Percentiles rank a stretch among this genome's conserved stretches.
These are phyloP conservation scores for Ophiostoma piceae DNA, from an alignment of 2,329 filamentous ascomycete genomes.

Conservation along the genomic window DNA sequence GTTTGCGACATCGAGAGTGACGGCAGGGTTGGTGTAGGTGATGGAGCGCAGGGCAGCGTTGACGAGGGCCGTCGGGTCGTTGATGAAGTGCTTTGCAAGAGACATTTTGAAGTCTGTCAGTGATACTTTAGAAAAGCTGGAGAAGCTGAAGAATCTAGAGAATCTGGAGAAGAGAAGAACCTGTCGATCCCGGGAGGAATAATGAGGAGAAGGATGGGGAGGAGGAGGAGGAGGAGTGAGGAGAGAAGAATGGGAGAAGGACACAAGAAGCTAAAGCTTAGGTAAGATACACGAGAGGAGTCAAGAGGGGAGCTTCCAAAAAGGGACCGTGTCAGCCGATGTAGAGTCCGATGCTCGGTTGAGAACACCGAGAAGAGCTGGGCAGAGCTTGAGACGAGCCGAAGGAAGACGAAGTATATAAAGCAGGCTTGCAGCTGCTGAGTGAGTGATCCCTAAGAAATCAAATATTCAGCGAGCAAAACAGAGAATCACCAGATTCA, in stretches of 20 bases:
- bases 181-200: neutral
- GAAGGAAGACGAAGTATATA: neutral
- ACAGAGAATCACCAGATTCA: neutral
- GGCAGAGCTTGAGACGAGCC: neutral
- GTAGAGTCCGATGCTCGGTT: slow-evolving; percentile 3
- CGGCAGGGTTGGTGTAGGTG: slow-evolving; percentile 76
- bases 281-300: neutral
- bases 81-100: slow-evolving; percentile 79
- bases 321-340: neutral
- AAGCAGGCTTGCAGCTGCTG: neutral
- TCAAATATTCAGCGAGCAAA: neutral
- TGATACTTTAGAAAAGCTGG: neutral
- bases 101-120: slow-evolving; percentile 22
- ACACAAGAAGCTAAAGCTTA: neutral
- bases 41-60: slow-evolving; percentile 68
- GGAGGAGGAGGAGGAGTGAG: neutral
- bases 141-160: neutral
- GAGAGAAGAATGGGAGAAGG: neutral
- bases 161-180: neutral
- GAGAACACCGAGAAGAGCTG: neutral
- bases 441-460: too few relatives aligned
- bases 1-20: slow-evolving; percentile 70
- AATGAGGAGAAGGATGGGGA: neutral
- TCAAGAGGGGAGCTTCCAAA: neutral
- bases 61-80: slow-evolving; percentile 75